These are phyloP conservation scores for Colletotrichum tanaceti DNA, from an alignment of 2,329 filamentous ascomycete genomes.

Conservation along the genomic window DNA sequence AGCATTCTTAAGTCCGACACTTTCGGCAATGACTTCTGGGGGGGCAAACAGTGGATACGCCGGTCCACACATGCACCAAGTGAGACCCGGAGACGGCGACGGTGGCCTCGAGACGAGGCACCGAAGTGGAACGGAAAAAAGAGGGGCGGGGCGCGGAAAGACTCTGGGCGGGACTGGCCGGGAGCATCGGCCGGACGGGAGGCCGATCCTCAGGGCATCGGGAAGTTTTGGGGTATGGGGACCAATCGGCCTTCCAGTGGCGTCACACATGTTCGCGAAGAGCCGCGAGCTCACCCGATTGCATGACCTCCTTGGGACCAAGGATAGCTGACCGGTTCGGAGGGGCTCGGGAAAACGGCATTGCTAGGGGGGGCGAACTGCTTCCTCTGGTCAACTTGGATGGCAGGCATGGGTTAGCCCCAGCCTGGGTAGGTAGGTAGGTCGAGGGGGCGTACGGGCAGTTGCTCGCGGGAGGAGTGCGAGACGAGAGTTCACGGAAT, in stretches of 20 bases:
- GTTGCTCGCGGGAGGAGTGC: not conserved
- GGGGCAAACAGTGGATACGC: constrained; percentile 10
- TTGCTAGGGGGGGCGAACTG: not conserved
- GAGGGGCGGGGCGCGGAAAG: constrained; percentile 7
- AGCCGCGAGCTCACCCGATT: constrained; percentile 10
- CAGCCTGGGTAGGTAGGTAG: constrained; percentile 13
- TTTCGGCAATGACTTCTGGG: constrained; percentile 20
- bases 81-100: constrained; percentile 10
- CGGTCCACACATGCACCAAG: constrained; percentile 23
- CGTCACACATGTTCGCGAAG: constrained; percentile 12
- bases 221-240: constrained; percentile 25
- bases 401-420: not conserved
- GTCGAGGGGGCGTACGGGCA: not conserved
- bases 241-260: constrained; percentile 2
- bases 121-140: constrained; percentile 22
- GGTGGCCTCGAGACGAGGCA: constrained; percentile 27
- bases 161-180: not conserved
- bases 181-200: constrained; percentile 28
- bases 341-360: constrained; percentile 29
- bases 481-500: constrained; percentile 14
- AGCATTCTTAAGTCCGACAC: constrained; percentile 9
- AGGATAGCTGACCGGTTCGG: constrained; percentile 17
- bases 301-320: constrained; percentile 21
- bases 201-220: constrained; percentile 22
- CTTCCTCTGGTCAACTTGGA: not conserved